Conservation (phyloP, 2,329 filamentous ascomycete species). For the Aspergillus tanneri region DNA sequence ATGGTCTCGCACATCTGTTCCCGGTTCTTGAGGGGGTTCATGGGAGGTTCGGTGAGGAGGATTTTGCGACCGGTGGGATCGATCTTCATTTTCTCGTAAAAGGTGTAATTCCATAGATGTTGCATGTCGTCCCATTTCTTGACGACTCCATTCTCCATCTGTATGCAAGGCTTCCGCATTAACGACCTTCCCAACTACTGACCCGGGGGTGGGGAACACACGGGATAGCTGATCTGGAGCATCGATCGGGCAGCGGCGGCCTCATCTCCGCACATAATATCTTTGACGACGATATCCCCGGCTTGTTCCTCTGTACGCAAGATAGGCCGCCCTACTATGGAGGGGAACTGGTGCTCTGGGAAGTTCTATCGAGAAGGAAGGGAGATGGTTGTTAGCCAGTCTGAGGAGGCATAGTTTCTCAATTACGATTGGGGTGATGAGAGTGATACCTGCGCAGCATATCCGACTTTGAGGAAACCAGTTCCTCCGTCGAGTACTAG, state of each 20-base stretch:
- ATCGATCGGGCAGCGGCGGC: slow-evolving; percentile 92
- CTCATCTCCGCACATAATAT: slow-evolving; percentile 99
- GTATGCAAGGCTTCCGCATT: slow-evolving; percentile 24
- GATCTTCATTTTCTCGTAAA: slow-evolving; percentile 93
- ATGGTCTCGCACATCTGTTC: slow-evolving; percentile 99
- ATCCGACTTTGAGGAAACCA: slow-evolving; percentile 99
- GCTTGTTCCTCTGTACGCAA: slow-evolving; percentile 90
- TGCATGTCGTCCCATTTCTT: slow-evolving; percentile 99
- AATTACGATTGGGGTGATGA: background rate
- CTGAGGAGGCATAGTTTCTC: background rate
- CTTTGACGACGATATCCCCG: slow-evolving; percentile 76
- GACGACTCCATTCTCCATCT: slow-evolving; percentile 99
- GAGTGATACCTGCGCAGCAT: slow-evolving; percentile 74
- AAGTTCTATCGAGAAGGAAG: slow-evolving; percentile 69
- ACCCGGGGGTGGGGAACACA: slow-evolving; percentile 51
- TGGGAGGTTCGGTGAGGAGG: slow-evolving; percentile 91
- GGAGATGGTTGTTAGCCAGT: slow-evolving; percentile 3
- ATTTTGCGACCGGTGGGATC: slow-evolving; percentile 93
- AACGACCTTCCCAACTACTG: too few species aligned
- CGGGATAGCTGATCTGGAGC: slow-evolving; percentile 96
- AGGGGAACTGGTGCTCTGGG: slow-evolving; percentile 96
- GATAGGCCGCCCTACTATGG: slow-evolving; percentile 96
- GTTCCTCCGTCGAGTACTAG: slow-evolving; percentile 98
- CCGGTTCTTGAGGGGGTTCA: slow-evolving; percentile 95
- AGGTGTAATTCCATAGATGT: slow-evolving; percentile 99